These are phyloP conservation scores for Sonneratia caseolaris DNA, from an alignment of 345 rosid genomes.

Conservation along the genomic window DNA sequence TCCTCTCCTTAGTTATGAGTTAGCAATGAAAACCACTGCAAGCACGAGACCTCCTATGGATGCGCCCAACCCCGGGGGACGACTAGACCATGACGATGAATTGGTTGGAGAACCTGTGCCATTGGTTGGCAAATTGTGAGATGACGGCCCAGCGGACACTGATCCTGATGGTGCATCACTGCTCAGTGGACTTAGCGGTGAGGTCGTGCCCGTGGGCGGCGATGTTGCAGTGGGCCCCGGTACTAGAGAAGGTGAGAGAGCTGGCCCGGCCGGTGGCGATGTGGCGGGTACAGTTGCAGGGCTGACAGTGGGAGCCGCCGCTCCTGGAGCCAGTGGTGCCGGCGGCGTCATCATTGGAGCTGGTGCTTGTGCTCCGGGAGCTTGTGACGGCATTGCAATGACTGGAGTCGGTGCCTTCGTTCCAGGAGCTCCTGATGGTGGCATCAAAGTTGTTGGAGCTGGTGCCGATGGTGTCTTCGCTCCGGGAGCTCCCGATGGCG, in stretches of 20 bases:
- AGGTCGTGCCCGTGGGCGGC: not conserved
- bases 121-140: not conserved
- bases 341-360: conserved; percentile 6
- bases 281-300: no score
- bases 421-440: no score
- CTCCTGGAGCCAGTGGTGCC: conserved; percentile 9
- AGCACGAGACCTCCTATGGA: not conserved
- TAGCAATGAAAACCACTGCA: not conserved
- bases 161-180: not conserved
- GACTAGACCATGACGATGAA: not conserved
- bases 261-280: no score
- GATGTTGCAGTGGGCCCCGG: conserved; percentile 10
- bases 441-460: no score
- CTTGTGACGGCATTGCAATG: not conserved
- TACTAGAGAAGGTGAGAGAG: no score
- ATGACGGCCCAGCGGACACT: not conserved
- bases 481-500: no score
- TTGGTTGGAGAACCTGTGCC: not conserved
- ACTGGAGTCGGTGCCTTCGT: not conserved
- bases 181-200: conserved; percentile 10
- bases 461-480: no score
- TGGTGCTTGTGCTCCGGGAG: not conserved
- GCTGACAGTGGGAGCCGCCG: conserved; percentile 7
- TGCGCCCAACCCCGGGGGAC: not conserved
- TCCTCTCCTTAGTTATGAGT: not conserved